phyloP scores from a whole-genome alignment of 352 stramenopile genomes.

The Thalassiosira mediterranea region DNA sequence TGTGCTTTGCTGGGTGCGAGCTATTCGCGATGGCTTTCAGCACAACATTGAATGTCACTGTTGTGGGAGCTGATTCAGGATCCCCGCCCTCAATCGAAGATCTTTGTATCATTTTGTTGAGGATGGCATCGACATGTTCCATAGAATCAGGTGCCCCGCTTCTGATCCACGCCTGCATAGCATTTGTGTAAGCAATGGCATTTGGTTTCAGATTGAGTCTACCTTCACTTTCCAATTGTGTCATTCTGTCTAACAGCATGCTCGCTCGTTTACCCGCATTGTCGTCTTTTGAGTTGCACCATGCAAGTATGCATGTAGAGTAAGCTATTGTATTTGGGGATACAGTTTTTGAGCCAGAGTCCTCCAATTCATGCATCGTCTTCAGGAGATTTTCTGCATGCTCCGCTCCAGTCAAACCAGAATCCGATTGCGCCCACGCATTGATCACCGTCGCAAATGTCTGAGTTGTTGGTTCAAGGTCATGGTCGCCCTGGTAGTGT shows the following conservation, averaged over 20 bases:
- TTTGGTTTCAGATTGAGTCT: conserved; percentile 51
- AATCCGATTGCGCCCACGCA: conserved; percentile 38
- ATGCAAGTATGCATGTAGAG: conserved; percentile 46
- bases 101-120: conserved; percentile 50
- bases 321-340: conserved; percentile 47
- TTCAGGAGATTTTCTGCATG: conserved; percentile 51
- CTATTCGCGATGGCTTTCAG: conserved; percentile 42
- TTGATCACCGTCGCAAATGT: conserved; percentile 50
- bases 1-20: conserved; percentile 23
- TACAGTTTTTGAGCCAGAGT: conserved; percentile 41
- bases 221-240: conserved; percentile 34
- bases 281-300: conserved; percentile 29
- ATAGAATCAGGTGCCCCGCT: conserved; percentile 26
- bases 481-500: conserved; percentile 26
- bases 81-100: conserved; percentile 27
- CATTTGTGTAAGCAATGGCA: conserved; percentile 42
- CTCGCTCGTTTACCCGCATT: conserved; percentile 30
- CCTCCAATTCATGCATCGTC: conserved; percentile 53
- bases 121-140: conserved; percentile 36
- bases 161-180: conserved; percentile 50
- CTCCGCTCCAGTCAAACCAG: conserved; percentile 21
- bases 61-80: conserved; percentile 31
- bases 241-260: conserved; percentile 46
- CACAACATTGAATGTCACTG: conserved; percentile 38
- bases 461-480: conserved; percentile 31